Percentiles rank a stretch among this genome's conserved stretches.
Conservation (phyloP, 495 filamentous ascomycete genomes). For the Aspergillus ellipticus region DNA sequence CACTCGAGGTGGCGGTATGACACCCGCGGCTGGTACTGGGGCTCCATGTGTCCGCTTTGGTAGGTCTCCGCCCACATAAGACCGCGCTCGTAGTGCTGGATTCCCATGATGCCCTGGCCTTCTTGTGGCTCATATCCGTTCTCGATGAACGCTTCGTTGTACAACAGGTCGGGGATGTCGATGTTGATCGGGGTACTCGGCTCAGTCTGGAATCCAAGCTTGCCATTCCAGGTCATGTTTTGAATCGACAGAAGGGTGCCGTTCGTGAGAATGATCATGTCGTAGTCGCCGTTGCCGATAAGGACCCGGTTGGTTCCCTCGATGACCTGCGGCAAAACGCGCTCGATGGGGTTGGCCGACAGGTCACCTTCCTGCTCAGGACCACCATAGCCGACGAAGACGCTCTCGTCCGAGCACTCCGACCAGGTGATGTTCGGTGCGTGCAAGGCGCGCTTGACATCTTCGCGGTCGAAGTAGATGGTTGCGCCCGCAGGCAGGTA, state of each 20-base stretch:
- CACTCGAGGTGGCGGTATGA: constrained; percentile 69
- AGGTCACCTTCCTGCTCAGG: constrained; percentile 37
- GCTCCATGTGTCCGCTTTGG: constrained; percentile 63
- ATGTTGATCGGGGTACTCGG: constrained; percentile 39
- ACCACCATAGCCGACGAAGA: constrained; percentile 42
- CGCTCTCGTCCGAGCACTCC: constrained; percentile 35
- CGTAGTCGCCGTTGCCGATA: constrained; percentile 55
- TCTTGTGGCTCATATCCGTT: constrained; percentile 27
- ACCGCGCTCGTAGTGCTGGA: constrained; percentile 63
- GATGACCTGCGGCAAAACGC: constrained; percentile 58
- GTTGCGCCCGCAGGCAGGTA: constrained; percentile 39
- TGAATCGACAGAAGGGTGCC: constrained; percentile 62
- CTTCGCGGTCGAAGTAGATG: constrained; percentile 55
- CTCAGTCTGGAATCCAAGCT: constrained; percentile 52
- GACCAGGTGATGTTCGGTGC: constrained; percentile 47
- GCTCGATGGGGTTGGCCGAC: constrained; percentile 40
- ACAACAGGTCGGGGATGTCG: constrained; percentile 28
- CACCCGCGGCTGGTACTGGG: constrained; percentile 60
- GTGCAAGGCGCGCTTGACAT: constrained; percentile 58
- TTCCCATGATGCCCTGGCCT: constrained; percentile 58
- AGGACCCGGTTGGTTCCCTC: constrained; percentile 58
- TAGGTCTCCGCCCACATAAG: constrained; percentile 64
- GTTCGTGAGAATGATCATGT: constrained; percentile 59
- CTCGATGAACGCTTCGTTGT: constrained; percentile 24
- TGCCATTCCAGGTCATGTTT: constrained; percentile 67